Conservation (phyloP, 2,329 filamentous ascomycete species). For the Dissoconium aciculare region DNA sequence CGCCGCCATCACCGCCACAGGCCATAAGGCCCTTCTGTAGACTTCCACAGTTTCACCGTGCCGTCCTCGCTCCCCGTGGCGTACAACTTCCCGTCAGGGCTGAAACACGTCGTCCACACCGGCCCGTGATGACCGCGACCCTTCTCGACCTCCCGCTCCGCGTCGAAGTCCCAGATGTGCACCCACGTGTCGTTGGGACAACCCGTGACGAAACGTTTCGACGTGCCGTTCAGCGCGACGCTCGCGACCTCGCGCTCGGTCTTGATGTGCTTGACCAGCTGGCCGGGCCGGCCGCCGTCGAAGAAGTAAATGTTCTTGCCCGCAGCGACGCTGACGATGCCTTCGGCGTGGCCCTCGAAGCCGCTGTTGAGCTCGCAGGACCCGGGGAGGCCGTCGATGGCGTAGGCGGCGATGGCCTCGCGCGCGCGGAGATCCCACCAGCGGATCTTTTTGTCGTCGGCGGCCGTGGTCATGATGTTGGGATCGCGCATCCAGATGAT, state of each 20-base stretch:
- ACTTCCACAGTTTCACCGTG: constrained; percentile 84
- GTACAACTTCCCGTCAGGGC: constrained; percentile 88
- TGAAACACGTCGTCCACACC: constrained; percentile 91
- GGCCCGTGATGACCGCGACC: constrained; percentile 96
- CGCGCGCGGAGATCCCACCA: constrained; percentile 85
- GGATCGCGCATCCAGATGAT: constrained; percentile 77
- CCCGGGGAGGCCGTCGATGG: constrained; percentile 71
- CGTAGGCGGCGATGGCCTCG: constrained; percentile 58
- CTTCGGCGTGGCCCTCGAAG: constrained; percentile 44
- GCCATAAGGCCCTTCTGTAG: constrained; percentile 48
- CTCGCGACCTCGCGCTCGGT: constrained; percentile 79
- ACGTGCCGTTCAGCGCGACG: constrained; percentile 70
- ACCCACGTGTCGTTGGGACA: constrained; percentile 92
- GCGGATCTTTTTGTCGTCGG: constrained; percentile 75
- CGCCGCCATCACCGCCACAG: constrained; percentile 50
- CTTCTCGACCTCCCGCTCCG: constrained; percentile 69
- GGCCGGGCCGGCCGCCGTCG: constrained; percentile 55
- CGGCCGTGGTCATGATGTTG: constrained; percentile 78
- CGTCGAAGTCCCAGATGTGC: constrained; percentile 81
- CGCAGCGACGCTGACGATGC: constrained; percentile 77
- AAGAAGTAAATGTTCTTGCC: constrained; percentile 91
- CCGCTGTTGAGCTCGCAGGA: constrained; percentile 78
- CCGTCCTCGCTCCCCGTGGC: constrained; percentile 94
- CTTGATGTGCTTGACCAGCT: constrained; percentile 60
- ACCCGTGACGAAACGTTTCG: constrained; percentile 74